These are phyloP conservation scores for Hyparrhenia diplandra DNA, from an alignment of 176 grass and related monocot species.

Conservation along the genomic window DNA sequence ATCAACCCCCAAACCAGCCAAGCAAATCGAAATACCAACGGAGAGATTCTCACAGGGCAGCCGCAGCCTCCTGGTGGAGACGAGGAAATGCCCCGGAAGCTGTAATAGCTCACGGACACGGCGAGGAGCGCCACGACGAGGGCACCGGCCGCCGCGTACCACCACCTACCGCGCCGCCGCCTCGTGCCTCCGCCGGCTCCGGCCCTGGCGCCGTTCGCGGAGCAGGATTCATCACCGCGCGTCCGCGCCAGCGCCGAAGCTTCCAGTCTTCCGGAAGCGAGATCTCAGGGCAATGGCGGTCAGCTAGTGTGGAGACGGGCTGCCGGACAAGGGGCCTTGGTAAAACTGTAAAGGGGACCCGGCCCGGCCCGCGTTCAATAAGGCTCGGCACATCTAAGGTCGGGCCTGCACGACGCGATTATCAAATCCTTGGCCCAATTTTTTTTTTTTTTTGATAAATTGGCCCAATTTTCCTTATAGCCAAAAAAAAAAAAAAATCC, in stretches of 20 bases:
- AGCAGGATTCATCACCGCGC: constrained; percentile 17
- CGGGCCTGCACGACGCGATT: too few relatives aligned
- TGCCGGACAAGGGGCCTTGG: not conserved
- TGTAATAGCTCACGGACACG: constrained; percentile 43
- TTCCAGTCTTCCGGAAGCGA: constrained; percentile 18
- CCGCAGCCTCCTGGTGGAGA: constrained; percentile 34
- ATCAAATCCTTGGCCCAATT: too few relatives aligned
- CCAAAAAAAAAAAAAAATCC: too few relatives aligned
- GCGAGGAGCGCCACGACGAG: constrained; percentile 60
- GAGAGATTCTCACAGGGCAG: constrained; percentile 43
- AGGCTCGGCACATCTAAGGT: too few relatives aligned
- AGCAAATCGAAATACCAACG: not conserved
- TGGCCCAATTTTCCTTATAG: too few relatives aligned
- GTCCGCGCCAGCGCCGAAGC: not conserved
- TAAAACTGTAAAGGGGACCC: too few relatives aligned
- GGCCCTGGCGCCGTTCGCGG: not conserved
- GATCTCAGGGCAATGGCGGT: constrained; percentile 30
- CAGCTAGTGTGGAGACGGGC: too few relatives aligned
- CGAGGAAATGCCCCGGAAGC: constrained; percentile 25
- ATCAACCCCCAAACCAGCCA: not conserved
- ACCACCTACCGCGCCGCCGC: constrained; percentile 20
- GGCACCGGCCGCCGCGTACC: constrained; percentile 30
- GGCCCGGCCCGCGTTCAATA: too few relatives aligned
- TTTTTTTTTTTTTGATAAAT: too few relatives aligned
- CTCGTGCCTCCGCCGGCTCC: not conserved